Evolutionary conservation across 2,329 filamentous ascomycete species (phyloP), one percentile per base, ranked within the genome.

Genomic region (Phialophora expanda): DNA sequence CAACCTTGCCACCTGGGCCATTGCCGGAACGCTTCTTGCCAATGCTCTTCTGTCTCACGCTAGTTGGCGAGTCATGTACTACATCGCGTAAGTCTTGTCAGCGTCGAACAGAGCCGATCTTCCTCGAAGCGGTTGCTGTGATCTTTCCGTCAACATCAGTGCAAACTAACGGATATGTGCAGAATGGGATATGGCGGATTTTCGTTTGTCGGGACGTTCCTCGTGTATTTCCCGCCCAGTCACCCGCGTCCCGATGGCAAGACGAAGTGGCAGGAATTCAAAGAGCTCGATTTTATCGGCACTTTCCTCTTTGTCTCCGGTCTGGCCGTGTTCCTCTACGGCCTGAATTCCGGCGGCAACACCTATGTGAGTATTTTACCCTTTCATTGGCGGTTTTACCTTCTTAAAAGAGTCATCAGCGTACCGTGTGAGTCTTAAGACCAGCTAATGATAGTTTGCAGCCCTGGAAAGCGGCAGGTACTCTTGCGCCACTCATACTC

Each of bases 41-140:
- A 67, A 65, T 50, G 58, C 67, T 17, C 63, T 68, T 20, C 56
- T 70, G 22, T 59, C 66, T 34, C 77, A 80, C n/a, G 78, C 74
- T 54, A 88, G 86, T 85, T 78, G 86, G 65, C 87, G 82, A 67
- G 79, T 85, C 30, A 85, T 85, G 8, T 74, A 85, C 11, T 75
- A 87, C 14, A 82, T 84, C 22, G 82, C 79, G 28, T 55, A 34
- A 55, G 53, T 55, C 28, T 34, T 28, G 6, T 22, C 20, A 26
- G 11, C 20, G 9, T 12, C 22, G 1, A 1, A 17, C 48, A 51
- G 9, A 51, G 22, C 24, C 48, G 4, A 26, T 28, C 22, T 51
- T 12, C 20, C 8, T 28, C 9, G 24, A 28, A 12, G 24, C 26
- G 48, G 24, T 51, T 14, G 48, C 12, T n/a, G 14, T 14, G 22